Percentiles rank a stretch among this genome's conserved stretches.
Conservation (phyloP, 176 grass and related monocot species). For the Aegilops speltoides region DNA sequence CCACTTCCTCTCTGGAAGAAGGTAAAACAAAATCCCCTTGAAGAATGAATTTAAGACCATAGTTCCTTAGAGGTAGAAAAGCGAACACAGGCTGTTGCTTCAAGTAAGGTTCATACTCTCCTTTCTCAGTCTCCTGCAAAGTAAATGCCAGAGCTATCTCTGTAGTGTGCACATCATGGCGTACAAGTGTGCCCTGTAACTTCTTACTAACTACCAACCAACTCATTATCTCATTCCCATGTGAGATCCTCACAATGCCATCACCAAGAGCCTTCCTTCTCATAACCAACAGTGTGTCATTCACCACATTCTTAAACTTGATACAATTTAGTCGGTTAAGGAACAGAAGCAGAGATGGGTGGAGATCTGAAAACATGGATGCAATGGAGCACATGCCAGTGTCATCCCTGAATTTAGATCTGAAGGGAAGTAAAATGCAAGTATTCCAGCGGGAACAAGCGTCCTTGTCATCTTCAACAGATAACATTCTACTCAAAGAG, state of each 20-base stretch:
- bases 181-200: conserved; percentile 53
- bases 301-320: conserved; percentile 77
- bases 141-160: conserved; percentile 94
- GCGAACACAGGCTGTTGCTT: conserved; percentile 93
- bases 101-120: conserved; percentile 67
- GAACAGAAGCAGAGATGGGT: conserved; percentile 92
- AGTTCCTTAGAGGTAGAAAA: conserved; percentile 93
- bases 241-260: conserved; percentile 90
- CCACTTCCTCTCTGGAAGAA: conserved; percentile 98
- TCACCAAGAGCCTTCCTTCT: conserved; percentile 71
- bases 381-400: conserved; percentile 59
- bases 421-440: conserved; percentile 90
- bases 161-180: conserved; percentile 76
- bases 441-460: conserved; percentile 59
- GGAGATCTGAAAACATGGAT: conserved; percentile 98
- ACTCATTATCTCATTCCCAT: conserved; percentile 81
- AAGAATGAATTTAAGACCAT: conserved; percentile 96
- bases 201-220: conserved; percentile 84
- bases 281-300: conserved; percentile 60
- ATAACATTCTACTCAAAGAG: conserved; percentile 55
- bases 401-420: conserved; percentile 59
- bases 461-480: conserved; percentile 43
- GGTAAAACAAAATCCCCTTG: conserved; percentile 95
- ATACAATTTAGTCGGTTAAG: conserved; percentile 83
- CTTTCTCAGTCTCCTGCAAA: conserved; percentile 65